Base-by-base conservation (phyloP, 495 filamentous ascomycete species). In the Trichoderma virens region DNA sequence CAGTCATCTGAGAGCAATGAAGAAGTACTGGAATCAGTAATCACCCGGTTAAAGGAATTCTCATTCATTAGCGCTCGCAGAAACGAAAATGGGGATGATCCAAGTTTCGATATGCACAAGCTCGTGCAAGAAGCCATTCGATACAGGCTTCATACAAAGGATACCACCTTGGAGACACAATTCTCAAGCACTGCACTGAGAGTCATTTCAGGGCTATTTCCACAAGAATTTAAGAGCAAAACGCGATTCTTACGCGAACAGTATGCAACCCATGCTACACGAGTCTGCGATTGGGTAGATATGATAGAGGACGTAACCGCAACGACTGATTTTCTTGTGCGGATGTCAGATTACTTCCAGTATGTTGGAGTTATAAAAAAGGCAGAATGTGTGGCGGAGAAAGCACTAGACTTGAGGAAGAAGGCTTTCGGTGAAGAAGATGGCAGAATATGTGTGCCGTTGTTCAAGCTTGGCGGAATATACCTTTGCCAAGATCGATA, bases 41-140 rank as follows among this genome's bases (percentile, higher is more conserved):
- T 39, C 25, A 63, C 60, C 25, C 66, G 63, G 8, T 64, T 70
- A 13, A 25, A 65, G 41, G 64, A 69, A 30, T 70, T 70, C 41
- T 67, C 68, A 9, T 65, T 70, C 34, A 28, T 70, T 1, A 47
- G 27, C 39, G 18, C 41, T 18, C 66, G 66, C 14, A 34, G 14
- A 34, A 56, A 28, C 5, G 62, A 62, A n/a, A n/a, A n/a, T n/a
- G n/a, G n/a, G 7, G 38, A 27, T 16, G 25, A 59, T 11, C 43
- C n/a, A 61, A 54, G 27, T 27, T 71, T 70, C 41, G 68, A 67
- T 28, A 71, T 71, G 65, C 68, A 71, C 31, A 68, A 68, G 56
- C 66, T 71, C 23, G 68, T 70, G 14, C 70, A 71, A 9, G 70
- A 71, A 56, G 70, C 68, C 41, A 66, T 60, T 16, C 64, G 61